phyloP scores from a whole-genome alignment of 108 stramenopile species.

The Skeletonema tropicum region DNA sequence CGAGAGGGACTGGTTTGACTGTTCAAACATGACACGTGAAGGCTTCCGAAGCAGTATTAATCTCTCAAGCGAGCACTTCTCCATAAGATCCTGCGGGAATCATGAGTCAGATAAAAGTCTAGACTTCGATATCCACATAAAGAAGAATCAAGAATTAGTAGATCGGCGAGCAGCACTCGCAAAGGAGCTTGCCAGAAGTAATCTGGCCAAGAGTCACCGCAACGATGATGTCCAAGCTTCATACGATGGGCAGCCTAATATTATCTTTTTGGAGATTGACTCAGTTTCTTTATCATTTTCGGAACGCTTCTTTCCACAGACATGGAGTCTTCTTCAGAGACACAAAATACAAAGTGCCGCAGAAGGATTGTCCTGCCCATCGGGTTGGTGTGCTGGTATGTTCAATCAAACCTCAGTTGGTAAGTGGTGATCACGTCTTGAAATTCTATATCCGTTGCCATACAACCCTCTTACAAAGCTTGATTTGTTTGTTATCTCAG shows the following conservation, averaged over 20 bases:
- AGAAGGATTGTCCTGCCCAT: conserved; percentile 8
- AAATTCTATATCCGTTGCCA: too few relatives aligned
- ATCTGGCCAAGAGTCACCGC: background rate
- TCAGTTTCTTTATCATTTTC: conserved; percentile 51
- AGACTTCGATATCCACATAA: conserved; percentile 37
- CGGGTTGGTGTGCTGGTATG: conserved; percentile 43
- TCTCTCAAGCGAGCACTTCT: background rate
- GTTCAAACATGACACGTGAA: conserved; percentile 13
- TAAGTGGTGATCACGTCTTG: background rate
- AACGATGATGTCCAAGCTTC: conserved; percentile 16
- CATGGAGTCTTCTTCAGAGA: conserved; percentile 27
- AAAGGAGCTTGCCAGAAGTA: background rate
- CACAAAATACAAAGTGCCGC: conserved; percentile 19
- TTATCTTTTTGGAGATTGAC: conserved; percentile 60
- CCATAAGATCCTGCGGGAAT: conserved; percentile 1
- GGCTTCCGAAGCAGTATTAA: conserved; percentile 1
- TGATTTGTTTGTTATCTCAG: background rate
- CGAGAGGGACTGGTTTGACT: conserved; percentile 13
- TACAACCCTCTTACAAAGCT: too few relatives aligned
- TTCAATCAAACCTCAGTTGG: conserved; percentile 39
- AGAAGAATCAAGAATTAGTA: conserved; percentile 10
- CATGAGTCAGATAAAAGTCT: conserved; percentile 22
- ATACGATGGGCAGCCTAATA: conserved; percentile 19
- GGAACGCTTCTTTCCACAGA: conserved; percentile 59
- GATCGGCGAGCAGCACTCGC: background rate